phyloP scores from a whole-genome alignment of 352 stramenopile species.

The Globisporangium iwayamae region DNA sequence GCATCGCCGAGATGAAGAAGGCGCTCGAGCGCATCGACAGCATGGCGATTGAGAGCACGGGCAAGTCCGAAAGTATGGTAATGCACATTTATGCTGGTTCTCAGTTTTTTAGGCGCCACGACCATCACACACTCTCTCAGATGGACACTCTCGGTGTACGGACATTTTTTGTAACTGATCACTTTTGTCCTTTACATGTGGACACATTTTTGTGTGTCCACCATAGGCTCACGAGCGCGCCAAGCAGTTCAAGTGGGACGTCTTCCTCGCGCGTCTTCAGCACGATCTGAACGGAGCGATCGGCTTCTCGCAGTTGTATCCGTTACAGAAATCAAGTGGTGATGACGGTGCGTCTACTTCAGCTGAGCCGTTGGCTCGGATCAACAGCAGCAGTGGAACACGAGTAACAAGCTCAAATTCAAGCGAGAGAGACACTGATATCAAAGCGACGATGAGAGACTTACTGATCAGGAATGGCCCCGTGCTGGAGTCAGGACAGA shows the following conservation, averaged over 20 bases:
- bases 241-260: slow-evolving; percentile 26
- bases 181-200: slow-evolving; percentile 1
- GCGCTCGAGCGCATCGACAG: slow-evolving; percentile 28
- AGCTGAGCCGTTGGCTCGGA: not conserved
- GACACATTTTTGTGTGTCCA: not conserved
- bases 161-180: not conserved
- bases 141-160: not conserved
- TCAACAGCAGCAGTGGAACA: not conserved
- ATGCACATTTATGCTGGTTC: slow-evolving; percentile 8
- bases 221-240: slow-evolving; percentile 6
- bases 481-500: slow-evolving; percentile 14
- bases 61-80: slow-evolving; percentile 44
- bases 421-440: not conserved
- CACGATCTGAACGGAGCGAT: slow-evolving; percentile 24
- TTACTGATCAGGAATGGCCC: slow-evolving; percentile 28
- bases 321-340: not conserved
- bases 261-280: slow-evolving; percentile 33
- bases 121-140: not conserved
- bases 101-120: no score
- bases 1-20: slow-evolving; percentile 40
- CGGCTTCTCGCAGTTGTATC: slow-evolving; percentile 22
- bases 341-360: not conserved
- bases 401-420: not conserved
- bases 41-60: slow-evolving; percentile 19
- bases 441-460: slow-evolving; percentile 14